phyloP scores from a whole-genome alignment of 257 asterid genomes.

The Salvia hispanica region DNA sequence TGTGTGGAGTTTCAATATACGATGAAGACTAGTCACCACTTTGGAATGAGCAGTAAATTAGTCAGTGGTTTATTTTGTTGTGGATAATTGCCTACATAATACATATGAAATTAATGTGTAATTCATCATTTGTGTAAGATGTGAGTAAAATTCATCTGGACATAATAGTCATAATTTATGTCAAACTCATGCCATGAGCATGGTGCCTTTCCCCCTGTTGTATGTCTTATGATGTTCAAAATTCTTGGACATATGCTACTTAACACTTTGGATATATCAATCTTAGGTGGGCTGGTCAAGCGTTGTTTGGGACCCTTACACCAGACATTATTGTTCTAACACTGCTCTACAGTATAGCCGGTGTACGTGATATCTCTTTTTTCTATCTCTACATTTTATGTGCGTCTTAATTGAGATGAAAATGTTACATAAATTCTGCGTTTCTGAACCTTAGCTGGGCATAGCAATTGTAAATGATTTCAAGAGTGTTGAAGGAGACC shows the following conservation, averaged over 20 bases:
- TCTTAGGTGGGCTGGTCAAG: slow-evolving; percentile 99
- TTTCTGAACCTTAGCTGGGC: slow-evolving; percentile 64
- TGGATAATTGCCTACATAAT: neutral
- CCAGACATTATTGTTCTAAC: slow-evolving; percentile 85
- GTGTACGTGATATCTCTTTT: slow-evolving; percentile 52
- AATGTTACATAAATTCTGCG: neutral
- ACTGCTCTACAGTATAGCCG: slow-evolving; percentile 85
- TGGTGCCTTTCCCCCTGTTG: neutral
- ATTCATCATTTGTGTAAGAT: neutral
- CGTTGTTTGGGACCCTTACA: slow-evolving; percentile 89
- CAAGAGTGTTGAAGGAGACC: slow-evolving; percentile 96
- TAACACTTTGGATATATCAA: slow-evolving; percentile 32
- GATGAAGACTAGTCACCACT: slow-evolving; percentile 13
- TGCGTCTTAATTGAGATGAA: slow-evolving; percentile 3
- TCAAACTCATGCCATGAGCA: slow-evolving; percentile 21
- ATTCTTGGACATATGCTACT: slow-evolving; percentile 13
- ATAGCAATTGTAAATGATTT: slow-evolving; percentile 96
- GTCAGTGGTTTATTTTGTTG: slow-evolving; percentile 7
- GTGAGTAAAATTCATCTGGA: slow-evolving; percentile 7
- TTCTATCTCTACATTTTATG: slow-evolving; percentile 15
- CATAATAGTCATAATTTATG: neutral
- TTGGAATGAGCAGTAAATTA: slow-evolving; percentile 20
- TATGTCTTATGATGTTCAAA: slow-evolving; percentile 16
- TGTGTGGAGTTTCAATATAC: slow-evolving; percentile 1
- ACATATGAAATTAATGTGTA: slow-evolving; percentile 1